Evolutionary conservation across 2,329 filamentous ascomycete genomes (phyloP).

Genomic region (Monilinia laxa): DNA sequence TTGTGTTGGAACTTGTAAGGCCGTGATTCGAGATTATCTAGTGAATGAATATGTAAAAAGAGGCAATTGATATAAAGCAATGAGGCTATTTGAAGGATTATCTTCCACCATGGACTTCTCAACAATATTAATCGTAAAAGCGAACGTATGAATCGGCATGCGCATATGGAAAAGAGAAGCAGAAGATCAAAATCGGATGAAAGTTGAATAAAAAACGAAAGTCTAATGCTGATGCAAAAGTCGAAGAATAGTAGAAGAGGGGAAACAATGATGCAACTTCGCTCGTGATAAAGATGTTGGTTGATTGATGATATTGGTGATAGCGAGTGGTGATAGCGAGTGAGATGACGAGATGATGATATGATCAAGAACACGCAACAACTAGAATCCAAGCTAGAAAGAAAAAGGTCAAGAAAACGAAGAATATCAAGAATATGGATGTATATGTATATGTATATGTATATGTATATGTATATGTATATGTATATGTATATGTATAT

Average conservation of each 20-base stretch:
- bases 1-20: neutral
- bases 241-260: neutral
- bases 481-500: no score
- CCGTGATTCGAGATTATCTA: conserved; percentile 8
- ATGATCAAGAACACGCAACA: conserved; percentile 13
- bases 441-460: no score
- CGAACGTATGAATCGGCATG: neutral
- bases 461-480: no score
- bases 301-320: neutral
- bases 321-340: neutral
- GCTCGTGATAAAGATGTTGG: neutral
- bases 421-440: no score
- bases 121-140: neutral
- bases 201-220: neutral
- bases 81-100: neutral
- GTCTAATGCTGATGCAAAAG: conserved; percentile 3
- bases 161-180: neutral
- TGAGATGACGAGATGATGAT: neutral
- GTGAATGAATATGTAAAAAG: neutral
- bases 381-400: neutral
- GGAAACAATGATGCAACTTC: conserved; percentile 1
- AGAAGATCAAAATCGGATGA: neutral
- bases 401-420: neutral
- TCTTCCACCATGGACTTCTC: neutral
- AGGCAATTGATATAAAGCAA: conserved; percentile 7